phyloP scores from a whole-genome alignment of 2,329 filamentous ascomycete species.

The Colletotrichum gigasporum region DNA sequence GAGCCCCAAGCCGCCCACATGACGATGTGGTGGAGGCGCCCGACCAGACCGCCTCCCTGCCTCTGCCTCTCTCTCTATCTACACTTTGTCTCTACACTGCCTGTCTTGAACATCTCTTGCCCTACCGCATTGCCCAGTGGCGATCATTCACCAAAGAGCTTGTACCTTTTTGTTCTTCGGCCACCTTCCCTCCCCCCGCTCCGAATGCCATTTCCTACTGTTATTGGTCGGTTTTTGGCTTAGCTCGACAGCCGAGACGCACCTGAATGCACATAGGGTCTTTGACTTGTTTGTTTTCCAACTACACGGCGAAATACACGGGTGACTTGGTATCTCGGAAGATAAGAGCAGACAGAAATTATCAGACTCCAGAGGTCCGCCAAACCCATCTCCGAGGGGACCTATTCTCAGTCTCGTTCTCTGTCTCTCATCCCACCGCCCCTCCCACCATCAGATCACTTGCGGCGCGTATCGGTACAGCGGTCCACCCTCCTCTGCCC shows the following conservation, averaged over 20 bases:
- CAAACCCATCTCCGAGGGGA: neutral
- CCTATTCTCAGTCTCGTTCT: neutral
- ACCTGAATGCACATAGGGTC: slow-evolving; percentile 26
- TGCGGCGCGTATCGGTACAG: too few relatives aligned
- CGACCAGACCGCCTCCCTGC: slow-evolving; percentile 15
- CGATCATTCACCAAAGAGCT: slow-evolving; percentile 7
- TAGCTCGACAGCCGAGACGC: slow-evolving; percentile 2
- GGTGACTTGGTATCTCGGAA: neutral
- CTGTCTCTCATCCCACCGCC: neutral
- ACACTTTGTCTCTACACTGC: neutral
- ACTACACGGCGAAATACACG: neutral
- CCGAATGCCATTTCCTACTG: neutral
- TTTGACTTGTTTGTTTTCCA: slow-evolving; percentile 3
- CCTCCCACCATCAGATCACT: neutral
- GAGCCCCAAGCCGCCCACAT: slow-evolving; percentile 17
- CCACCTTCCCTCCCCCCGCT: neutral
- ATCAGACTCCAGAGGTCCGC: too few relatives aligned
- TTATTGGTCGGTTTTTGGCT: slow-evolving; percentile 8
- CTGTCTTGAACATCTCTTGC: too few relatives aligned
- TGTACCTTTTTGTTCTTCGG: slow-evolving; percentile 4
- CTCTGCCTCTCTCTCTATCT: neutral
- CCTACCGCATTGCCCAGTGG: too few relatives aligned
- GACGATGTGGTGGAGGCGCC: slow-evolving; percentile 22
- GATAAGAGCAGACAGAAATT: too few relatives aligned
- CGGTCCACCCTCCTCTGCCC: neutral